Evolutionary conservation across 257 asterid species (phyloP).

Genomic region (Linderniella brevidens): DNA sequence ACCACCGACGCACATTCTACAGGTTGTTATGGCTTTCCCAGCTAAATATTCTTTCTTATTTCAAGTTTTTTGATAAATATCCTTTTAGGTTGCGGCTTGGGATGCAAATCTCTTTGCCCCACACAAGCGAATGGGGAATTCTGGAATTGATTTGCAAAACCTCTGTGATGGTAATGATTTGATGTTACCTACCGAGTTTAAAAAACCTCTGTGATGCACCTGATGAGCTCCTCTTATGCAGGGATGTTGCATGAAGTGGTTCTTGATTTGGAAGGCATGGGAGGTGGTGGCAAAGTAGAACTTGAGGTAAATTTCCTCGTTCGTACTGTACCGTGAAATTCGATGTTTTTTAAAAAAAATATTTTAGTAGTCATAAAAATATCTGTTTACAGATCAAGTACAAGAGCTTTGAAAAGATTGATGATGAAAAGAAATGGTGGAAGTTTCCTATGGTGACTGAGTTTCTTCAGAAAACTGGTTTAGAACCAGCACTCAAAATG

Average conservation of each 20-base stretch:
- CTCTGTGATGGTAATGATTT: slow-evolving; percentile 62
- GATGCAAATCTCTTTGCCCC: slow-evolving; percentile 97
- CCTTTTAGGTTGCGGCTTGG: slow-evolving; percentile 87
- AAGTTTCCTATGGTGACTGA: slow-evolving; percentile 72
- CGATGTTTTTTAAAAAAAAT: too few relatives aligned
- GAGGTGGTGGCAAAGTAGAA: slow-evolving; percentile 94
- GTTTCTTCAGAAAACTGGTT: slow-evolving; percentile 57
- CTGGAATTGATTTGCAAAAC: slow-evolving; percentile 47
- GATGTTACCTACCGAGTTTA: too few relatives aligned
- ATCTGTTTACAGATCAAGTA: slow-evolving; percentile 50
- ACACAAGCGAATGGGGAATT: slow-evolving; percentile 98
- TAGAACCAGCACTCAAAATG: slow-evolving; percentile 70
- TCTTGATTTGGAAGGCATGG: slow-evolving; percentile 96
- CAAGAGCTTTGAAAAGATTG: slow-evolving; percentile 75
- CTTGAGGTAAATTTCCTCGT: slow-evolving; percentile 39
- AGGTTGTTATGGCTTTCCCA: slow-evolving; percentile 33
- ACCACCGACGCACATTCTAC: slow-evolving; percentile 55
- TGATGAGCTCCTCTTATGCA: slow-evolving; percentile 19
- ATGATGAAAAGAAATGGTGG: slow-evolving; percentile 92
- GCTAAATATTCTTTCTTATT: neutral
- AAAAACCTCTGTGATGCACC: too few relatives aligned
- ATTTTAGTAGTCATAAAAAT: slow-evolving; percentile 4
- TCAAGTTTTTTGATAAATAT: neutral
- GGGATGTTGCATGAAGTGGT: slow-evolving; percentile 63
- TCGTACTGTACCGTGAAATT: neutral